Base-by-base conservation (phyloP, 352 stramenopile species). In the Peronospora farinosa region DNA sequence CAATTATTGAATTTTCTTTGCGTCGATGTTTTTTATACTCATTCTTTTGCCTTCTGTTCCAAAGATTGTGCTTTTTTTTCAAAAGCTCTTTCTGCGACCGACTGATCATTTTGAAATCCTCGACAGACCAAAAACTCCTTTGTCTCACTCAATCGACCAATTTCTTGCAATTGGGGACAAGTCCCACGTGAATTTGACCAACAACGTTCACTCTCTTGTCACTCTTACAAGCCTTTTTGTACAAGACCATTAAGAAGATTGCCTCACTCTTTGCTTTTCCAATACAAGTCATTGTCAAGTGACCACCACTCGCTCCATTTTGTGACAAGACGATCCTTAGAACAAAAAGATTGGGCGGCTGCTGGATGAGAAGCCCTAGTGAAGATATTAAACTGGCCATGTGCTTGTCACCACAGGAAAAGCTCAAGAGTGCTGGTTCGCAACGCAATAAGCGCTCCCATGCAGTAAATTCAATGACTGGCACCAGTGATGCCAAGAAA, bases 351-450 rank as follows among this genome's bases (percentile, higher is more conserved):
- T 27, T 43, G 17, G 7, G 13, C 3, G 19, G 10, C 7, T 2
- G 7, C 16, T 2, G 27, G 12, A 53, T 58, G 31, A 65, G 66
- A 64, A 65, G 61, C 27, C 55, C 63, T 16, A 58, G 71, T 15
- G 68, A 83, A 17, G 69, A 81, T 19, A 62, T 38, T 45, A 83
- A 84, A 65, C 19, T 58, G n/a, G 36, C 58, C 46, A 84, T 80
- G 69, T 84, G 76, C 30, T 45, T 88, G 38, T 88, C 76, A 5
- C 76, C 74, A 11, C 76, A 88, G 33, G 76, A 88, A 37, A 88
- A 86, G 46, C 57, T 82, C 46, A 74, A 77, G 48, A 64, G 54
- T 43, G 61, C 38, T 8, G 28, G 54, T 25, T 54, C 43, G 16
- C 69, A 73, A 32, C 72, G 67, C 44, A 73, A 60, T 45, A 79